Conservation (phyloP, 2,329 filamentous ascomycete genomes). For the Exophiala sp. region DNA sequence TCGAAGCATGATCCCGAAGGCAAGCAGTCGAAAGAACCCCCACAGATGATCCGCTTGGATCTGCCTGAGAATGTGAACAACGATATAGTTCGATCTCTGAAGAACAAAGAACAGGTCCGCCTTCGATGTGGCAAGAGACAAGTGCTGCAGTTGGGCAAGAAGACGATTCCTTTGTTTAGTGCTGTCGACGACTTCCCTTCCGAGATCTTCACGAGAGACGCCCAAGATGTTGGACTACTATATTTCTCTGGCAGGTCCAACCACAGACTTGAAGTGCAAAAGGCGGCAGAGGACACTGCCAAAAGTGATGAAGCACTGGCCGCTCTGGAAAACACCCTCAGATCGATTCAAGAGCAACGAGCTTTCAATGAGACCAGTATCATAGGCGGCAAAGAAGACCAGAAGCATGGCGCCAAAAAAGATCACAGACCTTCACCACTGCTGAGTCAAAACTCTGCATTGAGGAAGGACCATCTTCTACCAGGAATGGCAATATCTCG, state of each 20-base stretch:
- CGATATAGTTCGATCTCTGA: constrained; percentile 44
- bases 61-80: constrained; percentile 43
- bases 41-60: constrained; percentile 47
- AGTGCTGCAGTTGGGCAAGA: constrained; percentile 57
- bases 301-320: constrained; percentile 59
- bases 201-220: constrained; percentile 53
- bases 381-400: constrained; percentile 38
- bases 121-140: constrained; percentile 49
- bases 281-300: constrained; percentile 53
- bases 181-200: constrained; percentile 52
- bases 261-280: constrained; percentile 55
- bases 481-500: constrained; percentile 38
- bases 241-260: constrained; percentile 57
- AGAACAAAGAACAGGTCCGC: constrained; percentile 41
- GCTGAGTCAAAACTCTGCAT: constrained; percentile 28
- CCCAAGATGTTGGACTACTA: constrained; percentile 44
- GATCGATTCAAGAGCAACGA: constrained; percentile 57
- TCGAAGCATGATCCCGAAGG: constrained; percentile 3
- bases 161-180: constrained; percentile 53
- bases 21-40: constrained; percentile 29
- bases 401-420: constrained; percentile 29
- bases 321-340: constrained; percentile 57
- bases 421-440: constrained; percentile 32
- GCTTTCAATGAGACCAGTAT: constrained; percentile 54
- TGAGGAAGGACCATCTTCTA: constrained; percentile 40